Evolutionary conservation across 768 basidiomycete genomes (phyloP), one percentile per base, ranked within the genome.

Genomic region (Xerocomus potaroensis): DNA sequence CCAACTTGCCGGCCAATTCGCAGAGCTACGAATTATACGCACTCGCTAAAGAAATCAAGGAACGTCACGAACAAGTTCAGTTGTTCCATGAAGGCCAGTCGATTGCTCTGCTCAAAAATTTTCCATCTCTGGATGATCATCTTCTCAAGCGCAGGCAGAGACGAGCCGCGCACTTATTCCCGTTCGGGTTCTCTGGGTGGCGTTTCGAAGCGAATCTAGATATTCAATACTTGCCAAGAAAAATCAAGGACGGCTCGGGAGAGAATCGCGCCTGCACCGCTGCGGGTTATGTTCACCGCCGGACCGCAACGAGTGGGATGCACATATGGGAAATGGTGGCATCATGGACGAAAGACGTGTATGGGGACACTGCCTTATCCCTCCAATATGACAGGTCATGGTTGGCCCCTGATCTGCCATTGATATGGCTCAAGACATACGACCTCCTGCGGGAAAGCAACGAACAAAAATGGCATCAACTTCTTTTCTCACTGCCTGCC

Each of bases 1-100:
- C 15, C 14, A 18, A 43, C 19, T 41, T 56, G 48, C 37, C 51
- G 15, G 5, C 59, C 6, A 37, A 51, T 16, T 56, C 66, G 8
- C 73, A 72, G 35, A 64, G 65, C 45, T 48, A 59, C 43, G 57
- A 41, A 3, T 60, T 71, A 32, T 53, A 55, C 40, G 16, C 46
- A 6, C 43, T 51, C 10, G 54, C 58, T 7, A 46, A 56, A 24
- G 54, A 57, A 4, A 69, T 73, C 40, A 42, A 68, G 16, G 34
- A 53, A 1, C 61, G 65, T 34, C 49, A 53, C 30, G 38, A 51
- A 45, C 44, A 36, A 10, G 34, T 62, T 16, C 48, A 46, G n/a
- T 19, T 33, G 11, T 56, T 52, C 33, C 39, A 51, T 18, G 52
- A 48, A 24, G 27, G 5, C 24, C 33, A 35, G 8, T 15, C 34